These are phyloP conservation scores for Solanum tacnaense DNA, from an alignment of 257 asterid species.

Conservation along the genomic window DNA sequence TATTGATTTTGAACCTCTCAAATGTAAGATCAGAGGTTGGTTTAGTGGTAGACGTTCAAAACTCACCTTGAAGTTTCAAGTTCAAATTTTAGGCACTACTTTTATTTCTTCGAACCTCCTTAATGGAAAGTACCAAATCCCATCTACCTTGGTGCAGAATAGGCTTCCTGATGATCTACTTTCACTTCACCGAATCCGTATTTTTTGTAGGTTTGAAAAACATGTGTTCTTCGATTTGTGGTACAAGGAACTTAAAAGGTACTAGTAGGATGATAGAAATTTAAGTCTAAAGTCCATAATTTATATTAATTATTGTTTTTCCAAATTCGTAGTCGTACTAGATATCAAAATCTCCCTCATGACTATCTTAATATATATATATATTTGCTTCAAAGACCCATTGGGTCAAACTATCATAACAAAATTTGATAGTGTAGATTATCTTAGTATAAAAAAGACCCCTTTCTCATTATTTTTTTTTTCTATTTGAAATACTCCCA, in stretches of 20 bases:
- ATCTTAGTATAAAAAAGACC: not conserved
- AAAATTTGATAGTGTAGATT: not conserved
- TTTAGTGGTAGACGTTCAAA: too few relatives aligned
- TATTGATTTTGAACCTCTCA: too few relatives aligned
- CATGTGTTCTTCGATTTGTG: not conserved
- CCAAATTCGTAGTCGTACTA: not conserved
- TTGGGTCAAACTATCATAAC: too few relatives aligned
- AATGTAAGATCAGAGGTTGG: too few relatives aligned
- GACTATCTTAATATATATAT: not conserved
- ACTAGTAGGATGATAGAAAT: not conserved
- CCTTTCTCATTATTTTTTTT: too few relatives aligned
- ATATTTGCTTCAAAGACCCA: too few relatives aligned
- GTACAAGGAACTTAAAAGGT: not conserved
- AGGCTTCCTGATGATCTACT: not conserved
- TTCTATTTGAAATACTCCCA: too few relatives aligned
- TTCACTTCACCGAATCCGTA: not conserved
- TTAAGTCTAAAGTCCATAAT: not conserved
- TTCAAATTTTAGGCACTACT: too few relatives aligned
- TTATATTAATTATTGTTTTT: not conserved
- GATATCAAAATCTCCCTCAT: not conserved
- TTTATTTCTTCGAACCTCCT: too few relatives aligned
- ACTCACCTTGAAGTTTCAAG: too few relatives aligned
- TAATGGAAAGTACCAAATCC: not conserved
- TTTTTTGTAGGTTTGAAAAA: not conserved
- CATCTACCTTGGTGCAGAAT: not conserved